Evolutionary conservation across 768 basidiomycete species (phyloP).

Genomic region (Leccinellum albellum): DNA sequence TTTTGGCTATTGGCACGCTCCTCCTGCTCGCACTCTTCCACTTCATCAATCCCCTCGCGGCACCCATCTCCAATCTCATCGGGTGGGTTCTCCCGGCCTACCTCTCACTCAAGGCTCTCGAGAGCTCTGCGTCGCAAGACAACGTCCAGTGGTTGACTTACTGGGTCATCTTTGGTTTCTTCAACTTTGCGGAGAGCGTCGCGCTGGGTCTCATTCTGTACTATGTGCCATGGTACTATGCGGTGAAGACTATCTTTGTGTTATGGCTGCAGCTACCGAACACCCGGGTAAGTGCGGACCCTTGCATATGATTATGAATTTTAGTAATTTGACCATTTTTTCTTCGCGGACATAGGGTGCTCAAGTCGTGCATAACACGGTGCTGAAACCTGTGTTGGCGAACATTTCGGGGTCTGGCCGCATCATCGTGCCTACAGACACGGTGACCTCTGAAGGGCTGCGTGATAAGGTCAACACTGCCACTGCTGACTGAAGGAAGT

Average conservation of each 20-base stretch:
- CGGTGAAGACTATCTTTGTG: constrained; percentile 87
- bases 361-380: constrained; percentile 68
- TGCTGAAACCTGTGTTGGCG: constrained; percentile 77
- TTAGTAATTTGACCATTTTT: neutral
- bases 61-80: constrained; percentile 89
- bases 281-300: constrained; percentile 61
- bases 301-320: neutral
- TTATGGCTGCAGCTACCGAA: constrained; percentile 88
- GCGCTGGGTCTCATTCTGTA: constrained; percentile 82
- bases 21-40: constrained; percentile 68
- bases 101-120: constrained; percentile 92
- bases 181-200: constrained; percentile 89
- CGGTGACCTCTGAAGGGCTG: constrained; percentile 47
- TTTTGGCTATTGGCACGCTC: constrained; percentile 73
- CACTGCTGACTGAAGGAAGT: constrained; percentile 28
- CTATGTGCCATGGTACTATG: constrained; percentile 93
- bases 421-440: constrained; percentile 45
- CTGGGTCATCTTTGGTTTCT: constrained; percentile 92
- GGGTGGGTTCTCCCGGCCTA: constrained; percentile 95
- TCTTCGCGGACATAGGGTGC: constrained; percentile 62
- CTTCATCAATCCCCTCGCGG: constrained; percentile 87
- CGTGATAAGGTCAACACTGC: constrained; percentile 43
- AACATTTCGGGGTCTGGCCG: constrained; percentile 50
- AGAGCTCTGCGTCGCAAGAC: constrained; percentile 75
- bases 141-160: constrained; percentile 97